Percentiles rank a stretch among this genome's conserved stretches.
Conservation (phyloP, 192 early-diverging fungal genomes). For the Rhizophagus prolifer region DNA sequence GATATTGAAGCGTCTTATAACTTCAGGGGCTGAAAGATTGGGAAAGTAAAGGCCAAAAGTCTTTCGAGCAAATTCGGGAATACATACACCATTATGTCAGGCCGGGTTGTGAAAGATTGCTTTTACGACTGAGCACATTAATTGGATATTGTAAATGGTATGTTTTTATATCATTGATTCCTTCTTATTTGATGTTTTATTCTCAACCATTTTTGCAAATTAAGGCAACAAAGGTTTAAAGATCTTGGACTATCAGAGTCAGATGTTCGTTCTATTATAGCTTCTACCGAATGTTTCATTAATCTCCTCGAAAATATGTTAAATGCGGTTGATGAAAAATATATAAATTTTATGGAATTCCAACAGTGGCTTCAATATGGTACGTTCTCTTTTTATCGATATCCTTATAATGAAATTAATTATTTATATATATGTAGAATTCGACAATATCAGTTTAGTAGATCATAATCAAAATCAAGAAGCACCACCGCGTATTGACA, state of each 20-base stretch:
- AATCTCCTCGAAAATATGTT: conserved; percentile 4
- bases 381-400: not conserved
- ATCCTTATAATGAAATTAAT: not conserved
- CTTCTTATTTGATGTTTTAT: not conserved
- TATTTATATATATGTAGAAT: conserved; percentile 9
- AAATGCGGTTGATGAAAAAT: conserved; percentile 4
- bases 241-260: conserved; percentile 19
- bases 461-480: not conserved
- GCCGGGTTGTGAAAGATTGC: conserved; percentile 15
- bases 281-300: conserved; percentile 2
- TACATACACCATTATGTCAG: conserved; percentile 26
- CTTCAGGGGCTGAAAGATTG: conserved; percentile 29
- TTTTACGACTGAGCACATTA: conserved; percentile 19
- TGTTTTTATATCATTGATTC: not conserved
- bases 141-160: conserved; percentile 33
- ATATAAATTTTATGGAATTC: conserved; percentile 26
- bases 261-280: conserved; percentile 16
- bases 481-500: not conserved
- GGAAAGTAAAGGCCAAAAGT: conserved; percentile 27
- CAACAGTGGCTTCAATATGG: conserved; percentile 29
- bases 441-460: conserved; percentile 12
- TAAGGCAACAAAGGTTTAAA: conserved; percentile 28
- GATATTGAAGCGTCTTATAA: not conserved
- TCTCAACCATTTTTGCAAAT: not conserved
- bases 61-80: conserved; percentile 19